Evolutionary conservation across 805 yeast species (phyloP), one percentile per base, ranked within the genome.

Genomic region (Tetrapisispora namnaoensis): DNA sequence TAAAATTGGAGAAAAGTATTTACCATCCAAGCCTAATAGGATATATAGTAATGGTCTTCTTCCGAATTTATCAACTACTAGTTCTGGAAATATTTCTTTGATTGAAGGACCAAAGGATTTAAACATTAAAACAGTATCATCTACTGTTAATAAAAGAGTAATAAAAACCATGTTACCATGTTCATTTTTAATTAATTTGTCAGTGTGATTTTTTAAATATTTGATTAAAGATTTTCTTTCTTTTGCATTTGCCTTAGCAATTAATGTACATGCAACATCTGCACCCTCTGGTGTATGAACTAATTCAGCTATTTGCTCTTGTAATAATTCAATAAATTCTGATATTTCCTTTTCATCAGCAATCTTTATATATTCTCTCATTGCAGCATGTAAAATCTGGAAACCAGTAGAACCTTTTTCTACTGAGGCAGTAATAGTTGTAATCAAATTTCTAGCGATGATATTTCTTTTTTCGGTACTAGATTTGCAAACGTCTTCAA

Each of bases 331-430:
- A 56, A 89, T 79, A 60, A 91, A 82, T 48, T 86, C 95, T 56
- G 84, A 75, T 50, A 82, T 77, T 65, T 87, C 91, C 39, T 76
- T 74, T 24, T 58, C 66, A 52, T 79, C 79, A 53, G 88, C 79
- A 51, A 88, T 82, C 53, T 81, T 77, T 44, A 80, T 77, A 60
- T 85, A 88, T 66, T 91, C 96, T 63, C 76, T 82, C 96, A 91
- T 88, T 46, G 95, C 96, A 37, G 96, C 95, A 67, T 91, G 98
- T 64, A 91, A 77, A 55, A 91, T 84, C 66, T 89, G 95, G 76
- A 91, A 91, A 37, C 98, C 98, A 24, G 95, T 84, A 2, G 96
- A 88, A 6, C 98, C 98, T 69, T 91, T 91, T 65, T 84, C 91
- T 44, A 91, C 93, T 6, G 96, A 84, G 2, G 96, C 90, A 35